Evolutionary conservation across 306 rosid species (phyloP), one percentile per base, ranked within the genome.

Genomic region (Senna siamea): DNA sequence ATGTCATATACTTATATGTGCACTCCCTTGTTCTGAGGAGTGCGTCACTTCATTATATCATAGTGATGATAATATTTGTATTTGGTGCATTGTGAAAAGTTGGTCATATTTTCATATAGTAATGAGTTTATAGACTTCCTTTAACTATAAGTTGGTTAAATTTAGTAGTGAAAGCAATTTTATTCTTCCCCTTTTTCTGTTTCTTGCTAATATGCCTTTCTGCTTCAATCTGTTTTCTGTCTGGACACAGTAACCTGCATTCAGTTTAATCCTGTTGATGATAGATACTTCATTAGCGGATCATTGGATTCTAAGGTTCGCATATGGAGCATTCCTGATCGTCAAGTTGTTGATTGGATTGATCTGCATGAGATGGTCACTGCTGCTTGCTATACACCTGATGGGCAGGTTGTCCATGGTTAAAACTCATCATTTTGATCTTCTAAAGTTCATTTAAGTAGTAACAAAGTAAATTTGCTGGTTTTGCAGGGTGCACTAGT

Each of bases 241-340:
- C 51, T 79, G 79, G 66, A 78, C 80, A 78, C 97, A 92, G 97
- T 92, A 75, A 92, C 97, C 50, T 92, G 97, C 92, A 92, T 92
- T 92, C 97, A 92, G 89, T 92, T 92, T 73, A 89, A 92, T 80
- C 97, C 97, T 69, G 91, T 86, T 76, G 97, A 92, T 76, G 97
- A 92, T 85, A 83, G 84, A 80, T 92, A 84, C 86, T 92, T 92
- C 92, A 92, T 92, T 76, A 92, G 97, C 30, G 97, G 97, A 85
- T 92, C 97, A 1, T 86, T 92, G 78, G 97, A 92, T 75, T 86
- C 92, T 52, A 92, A 92, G 82, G 96, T 92, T 74, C 97, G 97
- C 47, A 92, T 92, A 78, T 92, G 97, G 97, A 92, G 93, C 83
- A 89, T 92, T 73, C 88, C 90, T 37, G 97, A 92, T 78, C 93